These are phyloP conservation scores for Mortierella sp. DNA, from an alignment of 371 early-diverging fungal species.

Conservation along the genomic window DNA sequence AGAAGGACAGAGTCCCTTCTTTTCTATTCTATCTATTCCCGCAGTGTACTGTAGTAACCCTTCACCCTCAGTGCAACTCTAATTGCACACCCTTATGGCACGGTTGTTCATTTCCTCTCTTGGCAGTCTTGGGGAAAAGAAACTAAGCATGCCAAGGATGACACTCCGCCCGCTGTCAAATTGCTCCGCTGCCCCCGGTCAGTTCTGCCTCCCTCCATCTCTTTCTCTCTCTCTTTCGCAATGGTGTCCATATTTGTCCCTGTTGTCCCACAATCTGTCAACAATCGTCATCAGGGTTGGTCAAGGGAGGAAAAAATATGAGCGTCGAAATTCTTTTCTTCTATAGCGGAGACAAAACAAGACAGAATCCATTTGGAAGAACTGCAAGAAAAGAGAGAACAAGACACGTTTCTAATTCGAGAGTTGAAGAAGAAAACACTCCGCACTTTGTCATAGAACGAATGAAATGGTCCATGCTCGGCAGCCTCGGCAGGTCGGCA, in stretches of 20 bases:
- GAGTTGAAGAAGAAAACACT: not conserved
- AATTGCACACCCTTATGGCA: not conserved
- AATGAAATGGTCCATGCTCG: constrained; percentile 4
- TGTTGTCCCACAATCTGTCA: not conserved
- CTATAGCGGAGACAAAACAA: not conserved
- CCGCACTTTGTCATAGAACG: not conserved
- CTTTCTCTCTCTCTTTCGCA: not conserved
- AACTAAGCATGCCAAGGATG: not conserved
- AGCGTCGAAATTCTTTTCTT: too few species aligned
- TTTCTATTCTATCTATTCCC: not conserved
- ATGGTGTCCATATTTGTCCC: not conserved
- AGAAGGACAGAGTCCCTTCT: not conserved
- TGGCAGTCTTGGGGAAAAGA: not conserved
- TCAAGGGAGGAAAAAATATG: too few species aligned
- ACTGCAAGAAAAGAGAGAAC: too few species aligned
- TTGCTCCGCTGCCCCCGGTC: not conserved
- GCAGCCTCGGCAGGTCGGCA: not conserved
- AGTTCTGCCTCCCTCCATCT: not conserved
- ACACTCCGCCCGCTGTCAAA: not conserved
- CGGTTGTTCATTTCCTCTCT: constrained; percentile 13
- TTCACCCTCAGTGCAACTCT: not conserved
- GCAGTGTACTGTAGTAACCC: not conserved
- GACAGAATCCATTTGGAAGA: not conserved
- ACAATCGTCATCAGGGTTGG: not conserved
- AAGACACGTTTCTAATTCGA: too few species aligned